Evolutionary conservation across 768 basidiomycete genomes (phyloP), one percentile per base, ranked within the genome.

Genomic region (Lentinula sp.): DNA sequence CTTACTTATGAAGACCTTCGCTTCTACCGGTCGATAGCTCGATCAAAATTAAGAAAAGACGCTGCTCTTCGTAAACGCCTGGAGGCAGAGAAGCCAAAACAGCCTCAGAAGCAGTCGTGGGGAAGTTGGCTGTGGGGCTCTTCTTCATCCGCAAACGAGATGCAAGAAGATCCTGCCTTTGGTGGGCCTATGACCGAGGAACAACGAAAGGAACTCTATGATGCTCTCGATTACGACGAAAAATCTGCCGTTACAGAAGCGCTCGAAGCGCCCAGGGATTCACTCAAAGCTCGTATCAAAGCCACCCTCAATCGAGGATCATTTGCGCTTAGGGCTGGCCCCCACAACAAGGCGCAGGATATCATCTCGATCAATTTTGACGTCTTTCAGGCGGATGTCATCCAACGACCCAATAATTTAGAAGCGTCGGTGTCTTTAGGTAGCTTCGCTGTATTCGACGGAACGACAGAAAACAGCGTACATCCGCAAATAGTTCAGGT

Each of bases 11-110:
- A 96, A 71, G 97, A 98, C 68, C 87, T 99, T 55, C 88, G 96
- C 3, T 97, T 98, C 74, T 99, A 98, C 75, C 86, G 97, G 36
- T 98, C 95, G 3, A 93, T 98, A 62, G 92, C 94, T 0, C 87
- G 92, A 32, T 93, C 93, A 2, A 86, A 86, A 64, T 78, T 96
- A 15, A 86, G 88, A 66, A 94, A 98, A 71, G 94, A 98, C 67
- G 79, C 85, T 20, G 91, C 85, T 2, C 75, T 88, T 39, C 82
- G 82, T 66, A 86, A 85, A 67, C 72, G 81, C 43, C 81, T 93
- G 58, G 89, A 91, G 67, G 86, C 86, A 56, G 84, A 86, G 67
- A 81, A 80, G 69, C 79, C 81, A 60, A 78, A 80, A 61, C 74
- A 80, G 63, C 60, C 73, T 23, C 75, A 80, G 64, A 78, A 79